Conservation (phyloP, 225 moss, liverwort and hornwort genomes). For the Asterella californica region DNA sequence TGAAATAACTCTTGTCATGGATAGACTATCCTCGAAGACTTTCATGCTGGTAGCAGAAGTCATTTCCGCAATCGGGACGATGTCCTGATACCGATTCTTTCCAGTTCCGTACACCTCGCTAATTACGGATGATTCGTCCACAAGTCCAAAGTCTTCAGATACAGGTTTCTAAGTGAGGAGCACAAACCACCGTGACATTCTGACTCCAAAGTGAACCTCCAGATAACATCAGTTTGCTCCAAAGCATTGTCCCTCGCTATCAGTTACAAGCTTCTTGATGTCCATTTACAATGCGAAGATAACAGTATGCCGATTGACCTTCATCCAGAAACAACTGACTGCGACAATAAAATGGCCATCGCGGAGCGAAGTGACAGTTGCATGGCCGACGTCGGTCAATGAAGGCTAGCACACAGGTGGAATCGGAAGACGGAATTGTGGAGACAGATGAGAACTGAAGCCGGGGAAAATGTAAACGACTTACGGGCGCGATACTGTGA, state of each 20-base stretch:
- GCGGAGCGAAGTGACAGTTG: background rate
- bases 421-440: background rate
- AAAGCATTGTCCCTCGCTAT: background rate
- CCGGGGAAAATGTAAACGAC: background rate
- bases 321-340: background rate
- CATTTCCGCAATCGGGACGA: background rate
- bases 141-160: no score
- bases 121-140: background rate
- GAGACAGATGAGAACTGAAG: background rate
- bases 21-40: background rate
- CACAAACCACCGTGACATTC: background rate
- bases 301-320: background rate
- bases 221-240: background rate
- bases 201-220: background rate
- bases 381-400: background rate
- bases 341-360: no score
- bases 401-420: no score
- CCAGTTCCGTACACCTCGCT: background rate
- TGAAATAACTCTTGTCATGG: background rate
- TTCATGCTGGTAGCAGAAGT: background rate
- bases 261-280: background rate
- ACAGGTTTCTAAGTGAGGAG: background rate
- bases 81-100: background rate
- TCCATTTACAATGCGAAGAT: background rate
- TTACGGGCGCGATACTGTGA: slow-evolving; percentile 37